These are phyloP conservation scores for Hypoxylon sp. DNA, from an alignment of 2,329 filamentous ascomycete species.

Conservation along the genomic window DNA sequence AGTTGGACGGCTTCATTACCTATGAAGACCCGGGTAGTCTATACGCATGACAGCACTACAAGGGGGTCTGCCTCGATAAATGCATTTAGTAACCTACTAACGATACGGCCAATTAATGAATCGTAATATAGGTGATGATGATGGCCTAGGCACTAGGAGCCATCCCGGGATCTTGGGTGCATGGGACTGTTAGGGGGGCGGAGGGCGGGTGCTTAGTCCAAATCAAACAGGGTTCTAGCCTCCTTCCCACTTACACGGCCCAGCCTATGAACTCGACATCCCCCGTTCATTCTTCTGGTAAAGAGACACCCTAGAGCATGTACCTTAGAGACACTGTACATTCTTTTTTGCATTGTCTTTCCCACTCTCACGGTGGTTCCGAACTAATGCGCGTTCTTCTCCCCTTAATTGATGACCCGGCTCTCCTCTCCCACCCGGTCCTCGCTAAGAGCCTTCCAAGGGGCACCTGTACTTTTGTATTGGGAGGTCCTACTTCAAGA, in stretches of 20 bases:
- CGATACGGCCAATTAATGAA: conserved; percentile 39
- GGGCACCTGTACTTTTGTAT: conserved; percentile 24
- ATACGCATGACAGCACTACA: conserved; percentile 3
- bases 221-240: conserved; percentile 51
- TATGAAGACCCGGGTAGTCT: neutral
- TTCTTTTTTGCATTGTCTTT: conserved; percentile 26
- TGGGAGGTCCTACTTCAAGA: conserved; percentile 19
- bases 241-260: conserved; percentile 32
- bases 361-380: neutral
- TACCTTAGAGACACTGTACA: conserved; percentile 33
- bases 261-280: conserved; percentile 25
- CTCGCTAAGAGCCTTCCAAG: conserved; percentile 1
- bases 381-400: conserved; percentile 12
- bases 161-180: conserved; percentile 53
- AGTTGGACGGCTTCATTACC: neutral
- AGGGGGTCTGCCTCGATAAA: conserved; percentile 18
- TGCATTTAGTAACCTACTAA: conserved; percentile 19
- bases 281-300: conserved; percentile 25
- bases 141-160: conserved; percentile 42
- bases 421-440: conserved; percentile 11
- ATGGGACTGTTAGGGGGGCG: conserved; percentile 48
- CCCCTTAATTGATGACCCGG: conserved; percentile 23
- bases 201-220: conserved; percentile 41
- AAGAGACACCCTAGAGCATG: conserved; percentile 19
- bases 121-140: conserved; percentile 44